Evolutionary conservation across 1,284 basidiomycete genomes (phyloP).

Genomic region (Tilletia walkeri): DNA sequence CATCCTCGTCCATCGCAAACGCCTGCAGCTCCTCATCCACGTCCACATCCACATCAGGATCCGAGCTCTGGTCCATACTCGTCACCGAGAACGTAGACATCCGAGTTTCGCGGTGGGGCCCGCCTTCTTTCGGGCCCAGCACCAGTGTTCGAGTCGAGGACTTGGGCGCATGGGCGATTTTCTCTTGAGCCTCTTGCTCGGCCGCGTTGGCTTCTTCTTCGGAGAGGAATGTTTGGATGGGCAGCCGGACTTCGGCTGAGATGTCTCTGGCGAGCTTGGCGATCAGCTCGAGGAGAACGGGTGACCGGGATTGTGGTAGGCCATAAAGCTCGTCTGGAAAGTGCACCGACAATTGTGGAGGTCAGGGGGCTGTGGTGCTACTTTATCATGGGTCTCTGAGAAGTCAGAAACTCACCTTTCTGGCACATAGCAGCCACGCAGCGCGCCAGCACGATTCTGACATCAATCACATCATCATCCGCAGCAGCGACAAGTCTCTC

Average conservation of each 20-base stretch:
- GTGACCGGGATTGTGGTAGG: conserved; percentile 36
- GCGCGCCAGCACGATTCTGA: conserved; percentile 79
- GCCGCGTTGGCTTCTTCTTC: conserved; percentile 21
- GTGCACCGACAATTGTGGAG: background rate
- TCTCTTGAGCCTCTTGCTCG: conserved; percentile 14
- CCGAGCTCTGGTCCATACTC: background rate
- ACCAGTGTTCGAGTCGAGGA: conserved; percentile 30
- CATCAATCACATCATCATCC: conserved; percentile 74
- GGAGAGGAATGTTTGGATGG: conserved; percentile 32
- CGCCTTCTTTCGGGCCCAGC: conserved; percentile 48
- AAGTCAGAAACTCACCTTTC: conserved; percentile 35
- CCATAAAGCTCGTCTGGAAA: conserved; percentile 47
- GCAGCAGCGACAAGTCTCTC: conserved; percentile 62
- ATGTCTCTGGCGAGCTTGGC: conserved; percentile 34
- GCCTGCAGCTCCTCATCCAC: conserved; percentile 20
- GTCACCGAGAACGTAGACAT: conserved; percentile 22
- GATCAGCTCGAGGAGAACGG: conserved; percentile 39
- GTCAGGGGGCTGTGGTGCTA: background rate
- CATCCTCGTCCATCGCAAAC: conserved; percentile 32
- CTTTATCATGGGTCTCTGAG: background rate
- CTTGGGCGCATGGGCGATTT: background rate
- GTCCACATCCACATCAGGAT: conserved; percentile 5
- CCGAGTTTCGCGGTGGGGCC: conserved; percentile 21
- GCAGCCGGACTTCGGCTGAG: conserved; percentile 42
- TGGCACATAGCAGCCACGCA: conserved; percentile 65